phyloP scores from a whole-genome alignment of 2,329 filamentous ascomycete genomes.

The Penicillium brasilianum region DNA sequence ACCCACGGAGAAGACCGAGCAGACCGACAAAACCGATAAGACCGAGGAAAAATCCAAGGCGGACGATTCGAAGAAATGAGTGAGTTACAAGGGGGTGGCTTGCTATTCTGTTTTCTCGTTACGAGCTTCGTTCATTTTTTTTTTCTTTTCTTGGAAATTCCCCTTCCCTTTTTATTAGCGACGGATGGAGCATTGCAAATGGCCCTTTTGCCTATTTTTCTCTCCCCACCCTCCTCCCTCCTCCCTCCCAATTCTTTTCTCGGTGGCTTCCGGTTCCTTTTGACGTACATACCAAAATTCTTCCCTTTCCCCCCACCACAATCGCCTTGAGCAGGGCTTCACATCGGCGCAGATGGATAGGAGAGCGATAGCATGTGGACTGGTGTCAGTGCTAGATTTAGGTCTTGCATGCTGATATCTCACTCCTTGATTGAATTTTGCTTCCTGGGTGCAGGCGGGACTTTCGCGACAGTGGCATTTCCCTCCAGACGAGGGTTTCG shows the following conservation, averaged over 20 bases:
- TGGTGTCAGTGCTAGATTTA: background rate
- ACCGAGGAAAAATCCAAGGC: slow-evolving; percentile 11
- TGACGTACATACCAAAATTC: slow-evolving; percentile 28
- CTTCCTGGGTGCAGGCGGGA: slow-evolving; percentile 4
- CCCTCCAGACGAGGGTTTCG: slow-evolving; percentile 15
- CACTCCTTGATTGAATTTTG: background rate
- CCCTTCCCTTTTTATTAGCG: slow-evolving; percentile 27
- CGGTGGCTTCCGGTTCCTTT: slow-evolving; percentile 16
- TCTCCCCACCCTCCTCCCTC: slow-evolving; percentile 17
- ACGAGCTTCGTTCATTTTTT: background rate
- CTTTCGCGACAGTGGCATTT: slow-evolving; percentile 11
- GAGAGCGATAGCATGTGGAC: background rate
- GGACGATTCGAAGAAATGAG: slow-evolving; percentile 16
- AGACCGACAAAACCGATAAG: slow-evolving; percentile 12
- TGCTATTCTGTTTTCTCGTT: slow-evolving; percentile 15
- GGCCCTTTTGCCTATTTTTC: slow-evolving; percentile 24
- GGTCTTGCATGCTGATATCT: too few relatives aligned
- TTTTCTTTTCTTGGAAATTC: slow-evolving; percentile 2
- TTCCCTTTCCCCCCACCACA: background rate
- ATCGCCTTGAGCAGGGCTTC: background rate
- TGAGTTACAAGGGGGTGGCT: slow-evolving; percentile 12
- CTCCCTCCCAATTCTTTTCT: slow-evolving; percentile 5
- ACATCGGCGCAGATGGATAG: background rate
- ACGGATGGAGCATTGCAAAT: slow-evolving; percentile 35
- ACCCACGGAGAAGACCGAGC: slow-evolving; percentile 17